Percentiles rank a stretch among this genome's conserved stretches.
Evolutionary conservation across 2,329 filamentous ascomycete genomes (phyloP).

Genomic region (Claviceps africana): DNA sequence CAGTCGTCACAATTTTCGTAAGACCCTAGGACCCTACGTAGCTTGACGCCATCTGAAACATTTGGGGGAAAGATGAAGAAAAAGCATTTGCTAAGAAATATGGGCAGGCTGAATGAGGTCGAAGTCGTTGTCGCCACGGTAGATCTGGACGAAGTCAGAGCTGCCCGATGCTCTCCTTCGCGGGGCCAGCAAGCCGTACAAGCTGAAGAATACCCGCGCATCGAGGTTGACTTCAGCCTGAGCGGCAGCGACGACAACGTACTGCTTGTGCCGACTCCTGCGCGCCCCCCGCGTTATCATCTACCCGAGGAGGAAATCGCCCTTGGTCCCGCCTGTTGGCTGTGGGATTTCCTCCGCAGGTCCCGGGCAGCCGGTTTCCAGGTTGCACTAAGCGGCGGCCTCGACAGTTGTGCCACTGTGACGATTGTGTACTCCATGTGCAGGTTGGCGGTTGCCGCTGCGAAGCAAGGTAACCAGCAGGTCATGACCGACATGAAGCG

Average conservation of each 20-base stretch:
- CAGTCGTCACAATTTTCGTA: conserved; percentile 48
- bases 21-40: conserved; percentile 32
- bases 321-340: conserved; percentile 48
- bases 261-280: conserved; percentile 23
- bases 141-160: conserved; percentile 55
- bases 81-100: not conserved
- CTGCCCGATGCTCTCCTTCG: conserved; percentile 1
- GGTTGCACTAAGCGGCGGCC: conserved; percentile 38
- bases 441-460: conserved; percentile 38
- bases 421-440: conserved; percentile 35
- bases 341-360: conserved; percentile 49
- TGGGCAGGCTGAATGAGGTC: conserved; percentile 21
- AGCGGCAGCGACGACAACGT: conserved; percentile 14
- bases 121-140: conserved; percentile 53
- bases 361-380: conserved; percentile 38
- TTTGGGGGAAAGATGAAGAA: not conserved
- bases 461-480: conserved; percentile 21
- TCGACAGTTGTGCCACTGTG: conserved; percentile 38
- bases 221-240: conserved; percentile 7
- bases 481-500: conserved; percentile 14
- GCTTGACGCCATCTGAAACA: conserved; percentile 11
- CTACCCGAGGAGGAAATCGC: conserved; percentile 54
- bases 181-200: conserved; percentile 7
- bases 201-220: conserved; percentile 8
- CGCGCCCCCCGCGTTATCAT: conserved; percentile 38